phyloP scores from a whole-genome alignment of 2,329 filamentous ascomycete species.

The Madurella fahalii region DNA sequence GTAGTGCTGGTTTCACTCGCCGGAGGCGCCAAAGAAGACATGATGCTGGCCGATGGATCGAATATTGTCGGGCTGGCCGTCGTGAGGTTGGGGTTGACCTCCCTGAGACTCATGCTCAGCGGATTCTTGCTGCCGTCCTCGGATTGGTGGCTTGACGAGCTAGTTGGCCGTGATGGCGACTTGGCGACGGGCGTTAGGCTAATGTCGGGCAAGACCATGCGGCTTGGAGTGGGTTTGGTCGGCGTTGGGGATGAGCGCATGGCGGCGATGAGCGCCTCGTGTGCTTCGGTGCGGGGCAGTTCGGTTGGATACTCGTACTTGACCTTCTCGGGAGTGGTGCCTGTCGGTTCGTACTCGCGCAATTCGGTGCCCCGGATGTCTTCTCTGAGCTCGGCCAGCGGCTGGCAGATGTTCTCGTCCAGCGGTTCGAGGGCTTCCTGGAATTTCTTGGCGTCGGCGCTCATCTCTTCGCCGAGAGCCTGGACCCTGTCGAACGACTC shows the following conservation, averaged over 20 bases:
- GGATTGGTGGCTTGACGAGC: not conserved
- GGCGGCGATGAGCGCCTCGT: slow-evolving; percentile 42
- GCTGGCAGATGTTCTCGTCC: slow-evolving; percentile 56
- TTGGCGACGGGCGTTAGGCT: slow-evolving; percentile 5
- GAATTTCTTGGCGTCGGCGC: slow-evolving; percentile 54
- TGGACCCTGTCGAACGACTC: slow-evolving; percentile 65
- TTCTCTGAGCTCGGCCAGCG: slow-evolving; percentile 66
- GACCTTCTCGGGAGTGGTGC: slow-evolving; percentile 76
- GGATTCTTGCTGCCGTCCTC: slow-evolving; percentile 16
- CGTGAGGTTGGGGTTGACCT: slow-evolving; percentile 50
- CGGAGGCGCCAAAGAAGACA: slow-evolving; percentile 30
- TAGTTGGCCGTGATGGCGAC: slow-evolving; percentile 8
- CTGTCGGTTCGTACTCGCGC: slow-evolving; percentile 79
- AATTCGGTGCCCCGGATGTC: slow-evolving; percentile 62
- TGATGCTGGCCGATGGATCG: slow-evolving; percentile 41
- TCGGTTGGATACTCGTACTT: slow-evolving; percentile 76
- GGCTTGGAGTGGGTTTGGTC: slow-evolving; percentile 24
- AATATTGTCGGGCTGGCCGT: slow-evolving; percentile 36
- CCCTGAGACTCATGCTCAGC: slow-evolving; percentile 47
- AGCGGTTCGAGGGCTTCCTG: slow-evolving; percentile 60
- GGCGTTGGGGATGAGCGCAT: slow-evolving; percentile 35
- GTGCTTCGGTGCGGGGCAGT: slow-evolving; percentile 67
- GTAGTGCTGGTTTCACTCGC: slow-evolving; percentile 32
- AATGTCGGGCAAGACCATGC: slow-evolving; percentile 15
- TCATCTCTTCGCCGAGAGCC: slow-evolving; percentile 65